Evolutionary conservation across 345 rosid species (phyloP), one percentile per base, ranked within the genome.

Genomic region (Murraya koenigii): DNA sequence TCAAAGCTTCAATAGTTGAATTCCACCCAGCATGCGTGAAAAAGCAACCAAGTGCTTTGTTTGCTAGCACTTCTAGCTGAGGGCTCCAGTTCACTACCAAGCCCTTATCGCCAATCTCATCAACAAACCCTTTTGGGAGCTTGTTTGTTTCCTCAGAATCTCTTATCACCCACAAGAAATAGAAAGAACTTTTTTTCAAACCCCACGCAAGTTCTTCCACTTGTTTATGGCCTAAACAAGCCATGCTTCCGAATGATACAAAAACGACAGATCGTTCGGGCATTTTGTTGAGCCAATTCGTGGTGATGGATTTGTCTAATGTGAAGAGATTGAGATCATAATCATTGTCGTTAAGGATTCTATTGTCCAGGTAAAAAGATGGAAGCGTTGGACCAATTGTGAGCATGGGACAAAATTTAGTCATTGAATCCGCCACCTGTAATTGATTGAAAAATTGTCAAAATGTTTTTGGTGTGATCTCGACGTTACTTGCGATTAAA

Each of bases 311-410:
- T 11, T 80, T 72, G 63, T 88, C 87, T 1, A 59, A 36, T 47
- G 76, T 63, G 47, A 85, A 85, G 70, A 91, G 89, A 74, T 85
- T 84, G 20, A 93, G 80, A 36, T 82, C 88, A 36, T 90, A 90
- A 59, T 87, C 87, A 1, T 33, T 79, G 77, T 90, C 93, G 8
- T 69, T 68, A 68, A 80, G 59, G 5, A 87, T 55, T 15, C 87
- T 78, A 41, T 88, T 77, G 86, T 91, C 94, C 35, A 91, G 68
- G 82, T 85, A 90, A 47, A 80, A 54, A 5, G 97, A 93, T 35
- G 90, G 93, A 75, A 93, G 76, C 25, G 93, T 91, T 15, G 96
- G 94, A 3, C 96, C 96, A 6, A 89, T 81, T n/a, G 92, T 84
- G 54, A 87, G 54, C 44, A 81, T n/a, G 1, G 83, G 84, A 61